phyloP scores from a whole-genome alignment of 768 basidiomycete species.

The Tulasnella sp. region DNA sequence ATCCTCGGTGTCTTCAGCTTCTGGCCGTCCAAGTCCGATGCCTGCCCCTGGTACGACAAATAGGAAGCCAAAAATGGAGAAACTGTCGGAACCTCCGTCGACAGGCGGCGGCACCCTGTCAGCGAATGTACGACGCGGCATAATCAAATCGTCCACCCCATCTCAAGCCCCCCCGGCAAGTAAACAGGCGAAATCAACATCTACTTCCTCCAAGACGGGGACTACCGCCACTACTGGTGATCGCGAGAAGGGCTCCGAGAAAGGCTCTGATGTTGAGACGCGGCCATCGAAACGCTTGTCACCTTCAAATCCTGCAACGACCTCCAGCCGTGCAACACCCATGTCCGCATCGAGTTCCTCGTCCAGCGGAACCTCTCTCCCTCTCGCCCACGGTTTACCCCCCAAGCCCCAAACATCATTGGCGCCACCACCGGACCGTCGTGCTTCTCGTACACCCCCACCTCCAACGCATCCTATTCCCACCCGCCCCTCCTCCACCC shows the following conservation, averaged over 20 bases:
- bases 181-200: too few species aligned
- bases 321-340: not conserved
- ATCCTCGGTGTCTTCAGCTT: not conserved
- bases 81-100: constrained; percentile 5
- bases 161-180: not conserved
- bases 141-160: not conserved
- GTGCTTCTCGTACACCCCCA: constrained; percentile 3
- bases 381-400: not conserved
- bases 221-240: not conserved
- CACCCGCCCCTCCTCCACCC: not conserved
- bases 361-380: not conserved
- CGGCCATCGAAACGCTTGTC: not conserved
- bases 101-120: constrained; percentile 8
- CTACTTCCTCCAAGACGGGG: too few species aligned
- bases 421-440: not conserved
- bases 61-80: constrained; percentile 12
- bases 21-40: not conserved
- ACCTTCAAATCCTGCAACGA: not conserved
- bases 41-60: not conserved
- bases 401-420: not conserved
- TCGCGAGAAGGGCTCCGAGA: not conserved
- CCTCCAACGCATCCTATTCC: not conserved
- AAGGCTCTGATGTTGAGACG: constrained; percentile 2
- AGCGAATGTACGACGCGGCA: not conserved
- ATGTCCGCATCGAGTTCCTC: not conserved